A percentile compares a stretch with the other conserved stretches of the same genome.
phyloP scores from a whole-genome alignment of 2,329 filamentous ascomycete species.

The Cryoendolithus antarcticus region DNA sequence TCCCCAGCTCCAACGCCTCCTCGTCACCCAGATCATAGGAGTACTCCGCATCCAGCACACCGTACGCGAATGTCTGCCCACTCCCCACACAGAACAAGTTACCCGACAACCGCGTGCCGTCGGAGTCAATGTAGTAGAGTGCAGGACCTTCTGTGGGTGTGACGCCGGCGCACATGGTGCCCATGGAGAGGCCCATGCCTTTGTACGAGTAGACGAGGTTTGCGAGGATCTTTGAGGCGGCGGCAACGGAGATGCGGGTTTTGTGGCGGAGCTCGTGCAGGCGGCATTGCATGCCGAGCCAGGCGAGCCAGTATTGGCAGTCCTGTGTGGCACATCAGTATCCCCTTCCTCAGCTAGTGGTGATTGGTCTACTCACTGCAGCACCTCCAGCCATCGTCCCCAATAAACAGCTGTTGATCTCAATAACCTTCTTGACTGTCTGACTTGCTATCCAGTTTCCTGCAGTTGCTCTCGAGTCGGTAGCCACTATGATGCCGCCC shows the following conservation, averaged over 20 bases:
- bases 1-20: slow-evolving; percentile 81
- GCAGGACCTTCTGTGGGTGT: slow-evolving; percentile 91
- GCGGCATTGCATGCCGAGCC: slow-evolving; percentile 97
- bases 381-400: slow-evolving; percentile 98
- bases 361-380: slow-evolving; percentile 45
- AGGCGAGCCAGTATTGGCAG: slow-evolving; percentile 99
- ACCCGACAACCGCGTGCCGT: slow-evolving; percentile 81
- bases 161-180: slow-evolving; percentile 97
- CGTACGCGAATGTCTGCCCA: slow-evolving; percentile 97
- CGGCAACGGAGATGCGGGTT: slow-evolving; percentile 93
- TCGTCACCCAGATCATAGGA: slow-evolving; percentile 74
- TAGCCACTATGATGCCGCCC: slow-evolving; percentile 95
- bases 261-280: slow-evolving; percentile 99
- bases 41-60: slow-evolving; percentile 94
- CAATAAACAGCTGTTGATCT: slow-evolving; percentile 87
- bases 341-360: no score
- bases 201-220: slow-evolving; percentile 99
- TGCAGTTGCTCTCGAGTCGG: slow-evolving; percentile 90
- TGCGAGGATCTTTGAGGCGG: slow-evolving; percentile 94
- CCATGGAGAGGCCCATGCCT: slow-evolving; percentile 97
- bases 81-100: slow-evolving; percentile 98
- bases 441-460: slow-evolving; percentile 99
- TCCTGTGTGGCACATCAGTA: slow-evolving; percentile 42
- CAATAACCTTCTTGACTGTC: slow-evolving; percentile 99
- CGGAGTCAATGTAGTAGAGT: slow-evolving; percentile 97